Evolutionary conservation across 2,329 filamentous ascomycete genomes (phyloP), one percentile per base, ranked within the genome.

Genomic region (Penicillium crustosum): DNA sequence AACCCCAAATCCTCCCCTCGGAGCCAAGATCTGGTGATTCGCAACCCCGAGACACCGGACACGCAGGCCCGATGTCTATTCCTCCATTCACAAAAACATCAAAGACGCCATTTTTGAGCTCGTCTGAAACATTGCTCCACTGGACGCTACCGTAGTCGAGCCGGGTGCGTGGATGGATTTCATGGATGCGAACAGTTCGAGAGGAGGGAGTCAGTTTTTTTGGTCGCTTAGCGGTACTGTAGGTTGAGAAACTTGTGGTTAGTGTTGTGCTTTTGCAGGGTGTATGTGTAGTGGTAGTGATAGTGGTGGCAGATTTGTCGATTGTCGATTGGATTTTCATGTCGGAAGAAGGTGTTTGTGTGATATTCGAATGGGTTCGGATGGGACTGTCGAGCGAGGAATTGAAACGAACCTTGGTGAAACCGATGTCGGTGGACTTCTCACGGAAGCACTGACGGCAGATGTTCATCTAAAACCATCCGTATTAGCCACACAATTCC

Each of bases 401-500:
- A 53, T 71, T 36, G 23, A 69, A 79, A 73, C 72, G 64, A 71
- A 87, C 85, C 85, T 88, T 88, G 78, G 81, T 78, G 81, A 88
- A 88, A 70, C 86, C 86, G 75, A 88, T 87, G 77, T 88, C 85
- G 74, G 77, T 75, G 73, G 80, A 78, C 83, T 88, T 88, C 81
- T 88, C 86, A 70, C 86, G 78, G 83, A 88, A 88, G 83, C 85
- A 88, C 79, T 78, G 73, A 82, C 85, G 83, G 83, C 85, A 87
- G 81, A 88, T 86, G 73, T 74, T 70, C 72, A 74, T 74, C 72
- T 77, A 59, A 60, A 63, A 55, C 29, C 13, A 35, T 45, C 57
- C 56, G 17, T 49, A 44, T 63, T 67, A 67, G 65, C 63, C 54
- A 60, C 64, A 57, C 62, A 59, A 52, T 39, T 62, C 60, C 57